Percentiles rank a stretch among this genome's conserved stretches.
phyloP scores from a whole-genome alignment of 805 yeast species.

The Kuraishia ogatae region DNA sequence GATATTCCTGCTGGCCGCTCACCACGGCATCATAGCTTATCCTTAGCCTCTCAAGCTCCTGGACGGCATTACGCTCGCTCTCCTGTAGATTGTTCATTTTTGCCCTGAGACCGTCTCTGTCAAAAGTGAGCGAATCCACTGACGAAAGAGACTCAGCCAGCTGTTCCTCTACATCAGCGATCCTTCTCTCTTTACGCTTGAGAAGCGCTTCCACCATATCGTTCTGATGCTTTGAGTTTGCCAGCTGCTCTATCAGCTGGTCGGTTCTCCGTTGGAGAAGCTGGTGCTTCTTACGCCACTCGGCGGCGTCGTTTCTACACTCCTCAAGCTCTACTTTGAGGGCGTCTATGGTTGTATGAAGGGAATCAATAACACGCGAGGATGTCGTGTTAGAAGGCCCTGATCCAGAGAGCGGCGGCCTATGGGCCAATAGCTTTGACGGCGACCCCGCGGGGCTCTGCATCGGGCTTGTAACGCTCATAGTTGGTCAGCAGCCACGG shows the following conservation, averaged over 20 bases:
- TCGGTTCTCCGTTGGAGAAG: slow-evolving; percentile 40
- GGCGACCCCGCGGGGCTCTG: neutral
- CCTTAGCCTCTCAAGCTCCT: slow-evolving; percentile 49
- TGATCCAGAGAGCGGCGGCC: neutral
- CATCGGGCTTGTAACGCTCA: neutral
- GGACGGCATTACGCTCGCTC: slow-evolving; percentile 30
- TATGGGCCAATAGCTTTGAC: neutral
- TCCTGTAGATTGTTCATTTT: slow-evolving; percentile 40
- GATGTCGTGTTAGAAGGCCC: slow-evolving; percentile 7
- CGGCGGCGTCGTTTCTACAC: slow-evolving; percentile 25
- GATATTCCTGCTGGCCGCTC: slow-evolving; percentile 33
- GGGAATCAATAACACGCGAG: slow-evolving; percentile 22
- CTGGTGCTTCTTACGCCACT: slow-evolving; percentile 44
- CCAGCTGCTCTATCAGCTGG: slow-evolving; percentile 50
- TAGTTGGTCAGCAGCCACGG: neutral
- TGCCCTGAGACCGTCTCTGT: slow-evolving; percentile 39
- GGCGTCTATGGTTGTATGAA: slow-evolving; percentile 22
- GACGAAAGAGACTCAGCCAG: slow-evolving; percentile 35
- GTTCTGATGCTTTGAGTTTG: slow-evolving; percentile 69
- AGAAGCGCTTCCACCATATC: slow-evolving; percentile 64
- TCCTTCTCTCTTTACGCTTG: slow-evolving; percentile 61
- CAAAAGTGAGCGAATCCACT: slow-evolving; percentile 40
- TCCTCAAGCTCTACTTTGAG: slow-evolving; percentile 14
- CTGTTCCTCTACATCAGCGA: slow-evolving; percentile 56
- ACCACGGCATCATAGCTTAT: slow-evolving; percentile 51